These are phyloP conservation scores for Ulota crispa DNA, from an alignment of 225 moss, liverwort and hornwort species.

Conservation along the genomic window DNA sequence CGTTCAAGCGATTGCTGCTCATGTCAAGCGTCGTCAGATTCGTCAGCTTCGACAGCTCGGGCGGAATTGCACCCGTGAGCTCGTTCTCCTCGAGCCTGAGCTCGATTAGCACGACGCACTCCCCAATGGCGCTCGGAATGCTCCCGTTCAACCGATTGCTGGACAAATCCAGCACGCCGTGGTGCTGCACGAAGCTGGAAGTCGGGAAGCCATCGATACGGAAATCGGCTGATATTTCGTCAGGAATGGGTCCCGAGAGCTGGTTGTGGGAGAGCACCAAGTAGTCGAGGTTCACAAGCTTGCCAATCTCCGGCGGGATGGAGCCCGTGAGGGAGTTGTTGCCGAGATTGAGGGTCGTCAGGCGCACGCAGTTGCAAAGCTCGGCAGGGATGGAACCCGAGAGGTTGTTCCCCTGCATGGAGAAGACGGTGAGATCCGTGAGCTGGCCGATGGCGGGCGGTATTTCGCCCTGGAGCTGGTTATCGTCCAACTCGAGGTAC, in stretches of 20 bases:
- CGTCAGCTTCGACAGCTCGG: constrained; percentile 35
- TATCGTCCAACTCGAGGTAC: constrained; percentile 49
- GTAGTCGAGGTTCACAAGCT: constrained; percentile 78
- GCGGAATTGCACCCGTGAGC: constrained; percentile 43
- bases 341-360: constrained; percentile 81
- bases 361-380: constrained; percentile 67
- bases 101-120: constrained; percentile 48
- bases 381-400: constrained; percentile 59
- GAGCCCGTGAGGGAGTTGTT: constrained; percentile 64
- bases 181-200: constrained; percentile 61
- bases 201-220: constrained; percentile 40
- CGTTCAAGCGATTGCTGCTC: constrained; percentile 40
- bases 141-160: constrained; percentile 42
- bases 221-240: constrained; percentile 60
- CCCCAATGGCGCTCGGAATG: constrained; percentile 47
- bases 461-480: constrained; percentile 46
- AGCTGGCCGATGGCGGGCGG: constrained; percentile 49
- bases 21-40: constrained; percentile 47
- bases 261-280: constrained; percentile 69
- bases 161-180: constrained; percentile 51
- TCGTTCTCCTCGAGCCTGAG: constrained; percentile 38
- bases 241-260: constrained; percentile 67
- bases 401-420: constrained; percentile 64
- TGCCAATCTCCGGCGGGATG: constrained; percentile 70
- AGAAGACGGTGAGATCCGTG: constrained; percentile 54